Evolutionary conservation across 75 land plant species (phyloP).

Genomic region (Sequoiadendron giganteum): DNA sequence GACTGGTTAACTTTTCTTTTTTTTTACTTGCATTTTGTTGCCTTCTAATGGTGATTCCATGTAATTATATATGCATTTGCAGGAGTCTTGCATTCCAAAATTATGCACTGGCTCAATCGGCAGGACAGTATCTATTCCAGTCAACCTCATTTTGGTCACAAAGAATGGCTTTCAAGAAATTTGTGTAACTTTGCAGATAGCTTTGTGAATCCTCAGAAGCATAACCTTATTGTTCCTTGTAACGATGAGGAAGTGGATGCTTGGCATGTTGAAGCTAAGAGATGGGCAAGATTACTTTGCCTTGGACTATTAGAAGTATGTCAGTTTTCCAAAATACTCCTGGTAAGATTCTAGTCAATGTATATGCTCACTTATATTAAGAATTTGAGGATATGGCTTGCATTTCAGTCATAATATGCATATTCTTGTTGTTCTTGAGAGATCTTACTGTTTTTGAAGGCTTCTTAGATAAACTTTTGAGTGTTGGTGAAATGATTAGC

Average conservation of each 20-base stretch:
- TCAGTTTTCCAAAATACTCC: slow-evolving; percentile 20
- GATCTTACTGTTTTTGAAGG: background rate
- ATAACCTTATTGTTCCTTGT: slow-evolving; percentile 11
- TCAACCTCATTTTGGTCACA: background rate
- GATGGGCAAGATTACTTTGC: slow-evolving; percentile 79
- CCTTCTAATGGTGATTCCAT: background rate
- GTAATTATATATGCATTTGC: background rate
- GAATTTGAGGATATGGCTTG: background rate
- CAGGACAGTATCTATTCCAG: background rate
- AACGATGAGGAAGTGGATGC: slow-evolving; percentile 74
- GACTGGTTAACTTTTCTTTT: background rate
- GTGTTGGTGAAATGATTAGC: background rate
- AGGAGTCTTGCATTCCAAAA: slow-evolving; percentile 10
- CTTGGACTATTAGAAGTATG: slow-evolving; percentile 48
- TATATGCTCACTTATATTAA: background rate
- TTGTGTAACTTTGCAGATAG: slow-evolving; percentile 41
- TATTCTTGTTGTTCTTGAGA: background rate
- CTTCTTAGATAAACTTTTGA: background rate
- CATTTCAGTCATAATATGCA: background rate
- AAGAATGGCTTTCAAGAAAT: slow-evolving; percentile 9
- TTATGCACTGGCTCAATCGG: background rate
- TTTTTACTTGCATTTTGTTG: background rate
- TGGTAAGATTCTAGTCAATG: background rate
- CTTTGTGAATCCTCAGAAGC: slow-evolving; percentile 31
- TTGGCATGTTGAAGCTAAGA: slow-evolving; percentile 65